Evolutionary conservation across 2,329 filamentous ascomycete genomes (phyloP), one percentile per base, ranked within the genome.

Genomic region (Talaromyces sp.): DNA sequence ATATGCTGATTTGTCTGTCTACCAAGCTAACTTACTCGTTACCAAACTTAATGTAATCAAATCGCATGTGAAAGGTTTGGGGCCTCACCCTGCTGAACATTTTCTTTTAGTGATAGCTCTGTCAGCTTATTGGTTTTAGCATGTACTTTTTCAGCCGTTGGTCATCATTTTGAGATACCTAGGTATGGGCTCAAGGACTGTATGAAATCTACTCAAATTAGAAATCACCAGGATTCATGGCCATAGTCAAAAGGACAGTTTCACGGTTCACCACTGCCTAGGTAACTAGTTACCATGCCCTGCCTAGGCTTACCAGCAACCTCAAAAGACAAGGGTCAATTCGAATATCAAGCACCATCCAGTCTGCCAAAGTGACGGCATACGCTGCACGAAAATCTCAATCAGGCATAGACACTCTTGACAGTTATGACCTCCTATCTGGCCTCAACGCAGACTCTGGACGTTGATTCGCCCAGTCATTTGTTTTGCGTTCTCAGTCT

Each of bases 331-430:
- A 13, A 39, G 41, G 41, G 19, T 13, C 11, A 5, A 5, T 14
- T 47, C 45, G 27, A 48, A 3, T 22, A 48, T 48, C 8, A 22
- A 27, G 47, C 47, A 16, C 22, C 10, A 19, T 35, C 27, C 19
- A 54, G n/a, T 22, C n/a, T 8, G 31, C 37, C 48, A 56, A 35
- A 56, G 31, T 56, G 52, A 56, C 52, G 33, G 52, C 52, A 56
- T 14, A 56, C 6, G 52, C 52, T 56, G 52, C 52, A 56, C n/a
- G 52, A 11, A 56, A 24, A 37, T 56, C 52, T 56, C 52, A 56
- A 56, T 37, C n/a, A 56, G 52, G 52, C 19, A 54, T 56, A 56
- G 52, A 37, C 48, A 31, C 33, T 56, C 33, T 19, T 22, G 33
- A 39, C 33, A 54, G 52, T 14, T 24, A 19, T 22, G 52, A 33